These are phyloP conservation scores for Trametes meyenii DNA, from an alignment of 768 basidiomycete species.

Conservation along the genomic window DNA sequence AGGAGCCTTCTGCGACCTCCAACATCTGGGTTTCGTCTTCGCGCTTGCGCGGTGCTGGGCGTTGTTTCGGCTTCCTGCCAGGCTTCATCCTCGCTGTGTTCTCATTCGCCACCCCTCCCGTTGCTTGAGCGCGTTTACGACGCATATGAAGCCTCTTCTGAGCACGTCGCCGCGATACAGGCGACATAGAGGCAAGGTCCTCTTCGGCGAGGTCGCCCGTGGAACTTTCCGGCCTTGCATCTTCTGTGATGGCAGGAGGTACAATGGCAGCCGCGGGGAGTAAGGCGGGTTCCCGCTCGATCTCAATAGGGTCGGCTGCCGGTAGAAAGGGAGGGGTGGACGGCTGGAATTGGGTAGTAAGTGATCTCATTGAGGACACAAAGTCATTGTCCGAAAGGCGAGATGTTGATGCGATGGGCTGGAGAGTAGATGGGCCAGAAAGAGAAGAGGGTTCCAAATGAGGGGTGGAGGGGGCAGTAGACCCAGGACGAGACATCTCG, in stretches of 20 bases:
- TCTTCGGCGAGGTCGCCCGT: slow-evolving; percentile 12
- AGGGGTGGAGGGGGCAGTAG: neutral
- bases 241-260: neutral
- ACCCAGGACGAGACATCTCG: slow-evolving; percentile 28
- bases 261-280: neutral
- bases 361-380: neutral
- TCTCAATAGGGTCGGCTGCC: neutral
- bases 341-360: neutral
- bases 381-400: neutral
- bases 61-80: slow-evolving; percentile 36
- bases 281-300: neutral
- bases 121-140: slow-evolving; percentile 57
- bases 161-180: slow-evolving; percentile 54
- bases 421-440: neutral
- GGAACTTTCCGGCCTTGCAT: neutral
- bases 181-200: slow-evolving; percentile 40
- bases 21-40: neutral
- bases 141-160: slow-evolving; percentile 75
- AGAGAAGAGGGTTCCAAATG: neutral
- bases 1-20: slow-evolving; percentile 3
- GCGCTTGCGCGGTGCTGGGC: neutral
- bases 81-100: slow-evolving; percentile 42
- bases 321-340: neutral
- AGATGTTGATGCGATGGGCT: neutral
- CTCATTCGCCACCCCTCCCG: slow-evolving; percentile 39